A percentile compares a stretch with the other conserved stretches of the same genome.
These are phyloP conservation scores for Coniochaeta sp. DNA, from an alignment of 2,329 filamentous ascomycete genomes.

Conservation along the genomic window DNA sequence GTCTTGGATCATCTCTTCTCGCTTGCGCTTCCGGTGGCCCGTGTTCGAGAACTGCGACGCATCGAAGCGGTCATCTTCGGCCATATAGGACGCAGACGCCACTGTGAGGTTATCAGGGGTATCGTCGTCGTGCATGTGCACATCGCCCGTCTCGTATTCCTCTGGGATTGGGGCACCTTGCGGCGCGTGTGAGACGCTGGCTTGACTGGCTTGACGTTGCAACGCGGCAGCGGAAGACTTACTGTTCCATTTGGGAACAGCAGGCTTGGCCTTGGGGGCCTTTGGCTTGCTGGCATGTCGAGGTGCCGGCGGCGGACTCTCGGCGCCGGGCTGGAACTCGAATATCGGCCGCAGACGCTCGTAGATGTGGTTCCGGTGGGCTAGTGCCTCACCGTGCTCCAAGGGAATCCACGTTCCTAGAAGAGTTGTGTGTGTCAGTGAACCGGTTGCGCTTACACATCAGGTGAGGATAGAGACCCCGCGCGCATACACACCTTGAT, in stretches of 20 bases:
- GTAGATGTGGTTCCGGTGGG: slow-evolving; percentile 78
- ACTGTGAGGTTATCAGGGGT: slow-evolving; percentile 79
- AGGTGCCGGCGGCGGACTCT: slow-evolving; percentile 87
- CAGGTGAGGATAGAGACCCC: neutral
- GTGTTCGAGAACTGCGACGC: slow-evolving; percentile 56
- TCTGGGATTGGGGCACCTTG: slow-evolving; percentile 36
- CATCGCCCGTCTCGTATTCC: slow-evolving; percentile 56
- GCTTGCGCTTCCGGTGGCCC: slow-evolving; percentile 69
- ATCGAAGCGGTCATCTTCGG: slow-evolving; percentile 73
- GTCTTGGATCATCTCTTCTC: slow-evolving; percentile 55
- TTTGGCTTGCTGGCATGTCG: slow-evolving; percentile 88
- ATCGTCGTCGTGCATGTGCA: slow-evolving; percentile 65
- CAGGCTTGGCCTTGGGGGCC: slow-evolving; percentile 55
- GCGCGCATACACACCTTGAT: slow-evolving; percentile 64
- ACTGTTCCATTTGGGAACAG: slow-evolving; percentile 54
- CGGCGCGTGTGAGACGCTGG: slow-evolving; percentile 12
- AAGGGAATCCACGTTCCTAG: slow-evolving; percentile 94
- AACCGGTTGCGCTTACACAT: neutral
- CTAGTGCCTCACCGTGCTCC: slow-evolving; percentile 69
- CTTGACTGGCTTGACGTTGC: slow-evolving; percentile 6
- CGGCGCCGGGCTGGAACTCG: slow-evolving; percentile 76
- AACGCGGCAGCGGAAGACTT: slow-evolving; percentile 15
- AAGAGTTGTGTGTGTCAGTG: slow-evolving; percentile 1
- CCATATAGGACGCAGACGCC: slow-evolving; percentile 77
- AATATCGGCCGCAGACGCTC: slow-evolving; percentile 83